phyloP scores from a whole-genome alignment of 331 rosid genomes.

The Quercus phellos region DNA sequence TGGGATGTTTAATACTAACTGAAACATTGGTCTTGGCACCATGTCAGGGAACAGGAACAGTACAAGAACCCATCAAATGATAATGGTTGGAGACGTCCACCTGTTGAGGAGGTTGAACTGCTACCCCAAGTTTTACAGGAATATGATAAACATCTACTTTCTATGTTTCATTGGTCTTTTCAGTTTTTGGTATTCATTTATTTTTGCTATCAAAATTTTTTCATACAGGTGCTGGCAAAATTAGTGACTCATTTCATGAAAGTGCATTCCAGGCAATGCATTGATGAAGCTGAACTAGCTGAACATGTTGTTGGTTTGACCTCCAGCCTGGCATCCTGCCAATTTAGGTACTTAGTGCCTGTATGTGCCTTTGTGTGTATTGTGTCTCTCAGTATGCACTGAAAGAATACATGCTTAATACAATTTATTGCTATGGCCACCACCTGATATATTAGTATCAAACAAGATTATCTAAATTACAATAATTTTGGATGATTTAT shows the following conservation, averaged over 20 bases:
- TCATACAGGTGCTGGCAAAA: conserved; percentile 63
- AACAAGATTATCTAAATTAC: not conserved
- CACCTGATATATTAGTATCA: not conserved
- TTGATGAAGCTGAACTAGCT: conserved; percentile 89
- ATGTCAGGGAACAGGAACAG: conserved; percentile 66
- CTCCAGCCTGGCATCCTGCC: conserved; percentile 80
- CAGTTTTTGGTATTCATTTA: not conserved
- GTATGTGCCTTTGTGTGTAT: not conserved
- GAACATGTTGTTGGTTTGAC: conserved; percentile 94
- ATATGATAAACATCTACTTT: not conserved
- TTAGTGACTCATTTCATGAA: conserved; percentile 57
- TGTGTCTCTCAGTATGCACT: not conserved
- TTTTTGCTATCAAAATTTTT: conserved; percentile 10
- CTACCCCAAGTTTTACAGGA: conserved; percentile 15
- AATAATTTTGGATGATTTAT: not conserved
- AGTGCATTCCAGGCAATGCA: conserved; percentile 84
- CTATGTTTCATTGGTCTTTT: not conserved
- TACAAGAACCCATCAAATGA: conserved; percentile 67
- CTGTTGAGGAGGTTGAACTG: conserved; percentile 79
- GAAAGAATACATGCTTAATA: not conserved
- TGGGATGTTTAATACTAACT: not conserved
- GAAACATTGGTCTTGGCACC: conserved; percentile 19
- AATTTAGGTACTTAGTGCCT: conserved; percentile 58
- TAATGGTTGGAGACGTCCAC: conserved; percentile 73
- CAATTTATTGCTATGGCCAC: not conserved